Evolutionary conservation across 495 filamentous ascomycete species (phyloP).

Genomic region (Penicillium atrosanguineum): DNA sequence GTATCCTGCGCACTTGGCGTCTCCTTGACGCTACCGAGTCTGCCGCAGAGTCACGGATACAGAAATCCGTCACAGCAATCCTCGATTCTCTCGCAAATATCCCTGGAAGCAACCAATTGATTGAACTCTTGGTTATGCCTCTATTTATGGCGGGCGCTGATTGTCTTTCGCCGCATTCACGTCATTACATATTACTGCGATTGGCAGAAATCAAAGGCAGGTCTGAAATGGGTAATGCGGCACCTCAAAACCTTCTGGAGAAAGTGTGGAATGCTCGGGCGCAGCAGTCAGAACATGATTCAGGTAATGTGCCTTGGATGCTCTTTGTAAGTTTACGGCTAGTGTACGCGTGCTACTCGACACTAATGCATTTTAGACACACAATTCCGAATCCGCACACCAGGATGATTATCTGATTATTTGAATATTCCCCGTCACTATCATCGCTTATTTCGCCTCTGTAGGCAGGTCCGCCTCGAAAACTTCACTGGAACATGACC

Average conservation of each 20-base stretch:
- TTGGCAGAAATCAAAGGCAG: slow-evolving; percentile 28
- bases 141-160: slow-evolving; percentile 40
- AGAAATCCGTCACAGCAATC: slow-evolving; percentile 29
- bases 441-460: too few relatives aligned
- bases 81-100: slow-evolving; percentile 34
- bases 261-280: slow-evolving; percentile 36
- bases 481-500: too few relatives aligned
- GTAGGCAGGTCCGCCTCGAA: too few relatives aligned
- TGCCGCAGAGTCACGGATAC: slow-evolving; percentile 24
- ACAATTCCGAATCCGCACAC: slow-evolving; percentile 8
- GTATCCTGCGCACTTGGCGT: slow-evolving; percentile 34
- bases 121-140: slow-evolving; percentile 35
- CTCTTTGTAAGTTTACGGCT: slow-evolving; percentile 31
- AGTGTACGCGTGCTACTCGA: background rate
- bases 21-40: slow-evolving; percentile 28
- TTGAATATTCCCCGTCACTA: slow-evolving; percentile 5
- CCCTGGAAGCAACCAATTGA: slow-evolving; percentile 22
- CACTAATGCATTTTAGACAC: slow-evolving; percentile 17
- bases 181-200: slow-evolving; percentile 33
- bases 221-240: slow-evolving; percentile 31
- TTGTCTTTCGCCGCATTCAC: slow-evolving; percentile 29
- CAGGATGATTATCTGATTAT: slow-evolving; percentile 31
- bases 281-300: slow-evolving; percentile 22
- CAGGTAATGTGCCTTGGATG: slow-evolving; percentile 35
- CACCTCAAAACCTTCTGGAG: slow-evolving; percentile 25